phyloP scores from a whole-genome alignment of 345 rosid species.

The Theobroma cacao region DNA sequence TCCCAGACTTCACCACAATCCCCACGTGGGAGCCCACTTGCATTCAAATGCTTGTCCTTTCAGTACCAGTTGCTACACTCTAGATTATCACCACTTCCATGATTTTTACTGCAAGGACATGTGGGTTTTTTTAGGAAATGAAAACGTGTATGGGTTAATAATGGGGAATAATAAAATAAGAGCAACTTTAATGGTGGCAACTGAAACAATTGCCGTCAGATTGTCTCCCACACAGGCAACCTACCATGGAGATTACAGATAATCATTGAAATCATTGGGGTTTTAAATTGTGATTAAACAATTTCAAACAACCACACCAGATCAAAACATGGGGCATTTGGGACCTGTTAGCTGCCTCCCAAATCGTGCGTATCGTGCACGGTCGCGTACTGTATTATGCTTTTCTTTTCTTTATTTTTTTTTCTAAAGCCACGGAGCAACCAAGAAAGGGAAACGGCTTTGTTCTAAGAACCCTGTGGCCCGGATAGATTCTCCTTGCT shows the following conservation, averaged over 20 bases:
- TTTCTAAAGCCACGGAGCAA: not conserved
- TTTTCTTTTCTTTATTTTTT: not conserved
- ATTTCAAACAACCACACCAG: not conserved
- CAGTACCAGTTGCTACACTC: no score
- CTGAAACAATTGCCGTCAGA: slow-evolving; percentile 1
- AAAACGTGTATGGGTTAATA: not conserved
- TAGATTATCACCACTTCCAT: no score
- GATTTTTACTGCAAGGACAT: not conserved
- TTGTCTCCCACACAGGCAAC: not conserved
- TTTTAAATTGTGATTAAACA: not conserved
- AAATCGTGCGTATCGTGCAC: not conserved
- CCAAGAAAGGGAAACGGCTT: not conserved
- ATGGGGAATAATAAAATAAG: not conserved
- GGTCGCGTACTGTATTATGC: not conserved
- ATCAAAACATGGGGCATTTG: not conserved
- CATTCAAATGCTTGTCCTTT: slow-evolving; percentile 1
- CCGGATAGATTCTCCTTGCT: not conserved
- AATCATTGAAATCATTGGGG: not conserved
- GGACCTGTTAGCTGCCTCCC: not conserved
- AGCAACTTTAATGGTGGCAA: slow-evolving; percentile 1
- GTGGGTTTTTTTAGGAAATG: not conserved
- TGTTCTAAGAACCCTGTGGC: not conserved
- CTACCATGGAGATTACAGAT: slow-evolving; percentile 3
- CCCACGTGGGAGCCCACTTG: slow-evolving; percentile 12
- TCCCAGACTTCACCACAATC: not conserved